Evolutionary conservation across 495 filamentous ascomycete species (phyloP).

Genomic region (Xylaria bambusicola): DNA sequence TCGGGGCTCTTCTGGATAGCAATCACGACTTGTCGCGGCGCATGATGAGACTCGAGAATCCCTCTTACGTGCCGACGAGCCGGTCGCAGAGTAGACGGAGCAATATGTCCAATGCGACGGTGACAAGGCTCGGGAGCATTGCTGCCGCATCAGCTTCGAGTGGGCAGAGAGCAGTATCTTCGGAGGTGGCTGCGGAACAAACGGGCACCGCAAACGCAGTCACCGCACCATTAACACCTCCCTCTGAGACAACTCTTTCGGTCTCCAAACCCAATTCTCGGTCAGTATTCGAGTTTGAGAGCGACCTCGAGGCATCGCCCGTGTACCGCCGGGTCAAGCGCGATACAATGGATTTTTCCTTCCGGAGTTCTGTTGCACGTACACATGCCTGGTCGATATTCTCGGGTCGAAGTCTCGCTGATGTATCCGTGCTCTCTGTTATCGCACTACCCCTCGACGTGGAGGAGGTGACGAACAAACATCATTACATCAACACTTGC

Average conservation of each 20-base stretch:
- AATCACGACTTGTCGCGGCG: slow-evolving; percentile 17
- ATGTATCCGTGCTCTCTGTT: slow-evolving; percentile 25
- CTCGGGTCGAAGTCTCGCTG: slow-evolving; percentile 22
- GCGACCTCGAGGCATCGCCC: slow-evolving; percentile 23
- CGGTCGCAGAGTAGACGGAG: slow-evolving; percentile 5
- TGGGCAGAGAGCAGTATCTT: no score
- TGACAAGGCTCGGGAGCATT: background rate
- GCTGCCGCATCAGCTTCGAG: background rate
- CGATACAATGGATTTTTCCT: slow-evolving; percentile 28
- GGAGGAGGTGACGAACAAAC: slow-evolving; percentile 23
- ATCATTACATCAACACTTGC: slow-evolving; percentile 19
- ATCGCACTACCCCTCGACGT: slow-evolving; percentile 24
- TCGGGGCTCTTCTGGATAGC: slow-evolving; percentile 17
- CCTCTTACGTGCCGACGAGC: slow-evolving; percentile 13
- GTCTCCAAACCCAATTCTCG: no score
- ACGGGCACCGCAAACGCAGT: no score
- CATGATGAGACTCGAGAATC: slow-evolving; percentile 21
- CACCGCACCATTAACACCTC: no score
- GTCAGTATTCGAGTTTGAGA: slow-evolving; percentile 21
- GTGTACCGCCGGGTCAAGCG: slow-evolving; percentile 24
- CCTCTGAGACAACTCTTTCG: no score
- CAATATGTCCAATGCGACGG: background rate
- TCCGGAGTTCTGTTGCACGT: slow-evolving; percentile 21
- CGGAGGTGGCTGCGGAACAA: no score
- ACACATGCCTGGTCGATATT: slow-evolving; percentile 22